A percentile compares a stretch with the other conserved stretches of the same genome.
Evolutionary conservation across 495 filamentous ascomycete species (phyloP).

Genomic region (Podospora fimiseda): DNA sequence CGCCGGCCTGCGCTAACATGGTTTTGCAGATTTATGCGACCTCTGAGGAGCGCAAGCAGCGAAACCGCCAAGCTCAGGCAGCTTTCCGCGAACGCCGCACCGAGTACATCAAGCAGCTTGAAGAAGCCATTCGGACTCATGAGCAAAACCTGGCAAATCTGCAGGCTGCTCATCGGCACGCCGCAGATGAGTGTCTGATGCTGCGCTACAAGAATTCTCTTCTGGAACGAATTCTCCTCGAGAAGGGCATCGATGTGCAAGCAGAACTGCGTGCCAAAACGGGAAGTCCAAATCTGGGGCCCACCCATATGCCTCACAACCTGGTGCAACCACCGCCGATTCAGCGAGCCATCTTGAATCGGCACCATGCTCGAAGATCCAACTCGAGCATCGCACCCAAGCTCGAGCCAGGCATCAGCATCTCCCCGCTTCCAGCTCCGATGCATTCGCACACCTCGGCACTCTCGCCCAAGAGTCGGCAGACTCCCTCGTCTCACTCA

Average conservation of each 20-base stretch:
- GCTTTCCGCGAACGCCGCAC: slow-evolving; percentile 94
- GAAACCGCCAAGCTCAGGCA: slow-evolving; percentile 94
- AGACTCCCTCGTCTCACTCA: slow-evolving; percentile 75
- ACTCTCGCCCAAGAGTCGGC: slow-evolving; percentile 57
- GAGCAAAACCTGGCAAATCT: slow-evolving; percentile 86
- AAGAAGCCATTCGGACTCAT: slow-evolving; percentile 95
- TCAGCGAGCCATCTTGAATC: slow-evolving; percentile 65
- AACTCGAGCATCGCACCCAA: slow-evolving; percentile 66
- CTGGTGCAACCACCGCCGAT: slow-evolving; percentile 61
- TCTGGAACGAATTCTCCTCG: slow-evolving; percentile 86
- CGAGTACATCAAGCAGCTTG: slow-evolving; percentile 98
- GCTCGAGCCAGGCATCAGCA: slow-evolving; percentile 52
- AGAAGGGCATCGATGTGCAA: slow-evolving; percentile 99
- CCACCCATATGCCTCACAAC: slow-evolving; percentile 55
- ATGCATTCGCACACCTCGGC: slow-evolving; percentile 44
- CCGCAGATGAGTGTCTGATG: slow-evolving; percentile 97
- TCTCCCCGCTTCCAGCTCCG: slow-evolving; percentile 45
- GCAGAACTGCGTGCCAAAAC: slow-evolving; percentile 88
- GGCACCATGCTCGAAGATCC: slow-evolving; percentile 63
- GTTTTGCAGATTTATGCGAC: slow-evolving; percentile 86
- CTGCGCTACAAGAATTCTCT: slow-evolving; percentile 97
- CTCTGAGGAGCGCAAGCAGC: slow-evolving; percentile 95
- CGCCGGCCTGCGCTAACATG: slow-evolving; percentile 21
- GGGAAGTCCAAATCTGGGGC: slow-evolving; percentile 62
- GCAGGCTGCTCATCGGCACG: slow-evolving; percentile 88